Conservation (phyloP, 768 basidiomycete species). For the Glaciozyma martinii region DNA sequence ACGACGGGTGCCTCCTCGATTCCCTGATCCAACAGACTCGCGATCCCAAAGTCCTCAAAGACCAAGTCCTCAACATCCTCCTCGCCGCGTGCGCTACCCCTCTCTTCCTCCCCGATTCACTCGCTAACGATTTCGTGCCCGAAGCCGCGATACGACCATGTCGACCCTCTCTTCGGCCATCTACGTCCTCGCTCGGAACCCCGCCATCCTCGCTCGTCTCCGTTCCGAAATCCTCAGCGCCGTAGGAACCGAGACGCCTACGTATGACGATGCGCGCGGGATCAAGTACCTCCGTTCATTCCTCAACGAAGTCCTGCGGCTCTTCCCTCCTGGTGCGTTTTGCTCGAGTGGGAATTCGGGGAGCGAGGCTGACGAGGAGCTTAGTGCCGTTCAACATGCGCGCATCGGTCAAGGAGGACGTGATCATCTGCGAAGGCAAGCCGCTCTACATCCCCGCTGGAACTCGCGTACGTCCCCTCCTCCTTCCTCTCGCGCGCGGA, state of each 20-base stretch:
- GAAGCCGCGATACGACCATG: constrained; percentile 33
- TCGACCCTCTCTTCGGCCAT: constrained; percentile 39
- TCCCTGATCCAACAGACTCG: background rate
- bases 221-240: constrained; percentile 39
- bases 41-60: background rate
- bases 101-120: background rate
- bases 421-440: background rate
- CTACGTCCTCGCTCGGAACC: constrained; percentile 40
- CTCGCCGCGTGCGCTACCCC: background rate
- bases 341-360: background rate
- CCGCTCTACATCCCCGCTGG: background rate
- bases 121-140: no score
- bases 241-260: constrained; percentile 37
- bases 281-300: constrained; percentile 30
- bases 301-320: constrained; percentile 41
- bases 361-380: background rate
- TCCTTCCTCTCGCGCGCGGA: background rate
- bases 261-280: constrained; percentile 25
- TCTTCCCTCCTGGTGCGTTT: constrained; percentile 37
- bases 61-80: constrained; percentile 1
- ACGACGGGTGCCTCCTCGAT: background rate
- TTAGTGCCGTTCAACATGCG: background rate
- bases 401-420: background rate
- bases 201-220: constrained; percentile 37
- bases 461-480: background rate